Evolutionary conservation across 176 grass and related monocot genomes (phyloP), one percentile per base, ranked within the genome.

Genomic region (Raddia distichophylla): DNA sequence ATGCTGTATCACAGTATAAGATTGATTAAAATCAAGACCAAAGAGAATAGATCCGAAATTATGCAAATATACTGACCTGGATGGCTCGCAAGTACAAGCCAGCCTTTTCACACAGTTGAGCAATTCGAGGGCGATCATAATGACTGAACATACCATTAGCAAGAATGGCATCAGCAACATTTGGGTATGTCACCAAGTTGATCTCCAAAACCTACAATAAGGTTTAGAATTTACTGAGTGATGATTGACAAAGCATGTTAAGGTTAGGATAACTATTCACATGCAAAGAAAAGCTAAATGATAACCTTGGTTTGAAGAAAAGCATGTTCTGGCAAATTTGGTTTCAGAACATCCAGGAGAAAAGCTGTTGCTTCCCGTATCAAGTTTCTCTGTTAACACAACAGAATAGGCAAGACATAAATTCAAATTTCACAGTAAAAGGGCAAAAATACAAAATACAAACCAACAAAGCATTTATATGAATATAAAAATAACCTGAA

Each of bases 101-200:
- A 71, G 82, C 93, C 67, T 99, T 99, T 93, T 99, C 96, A 83
- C 96, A 99, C 59, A 99, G 69, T 70, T 99, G 96, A 88, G 96
- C 96, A 79, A 99, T 86, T n/a, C 96, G 91, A 73, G 96, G 96
- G 32, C 96, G 96, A 46, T 99, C 96, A 37, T 99, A 99, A 76
- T 99, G 96, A 60, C 90, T 99, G 71, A 99, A 99, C 96, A 99
- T 95, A 69, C 96, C 96, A 82, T 99, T 99, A 75, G 96, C 93
- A 85, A 99, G 90, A 65, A 99, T 95, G 75, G 93, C 96, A 93
- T 99, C 96, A 18, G 96, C 96, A 86, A 95, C 96, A 85, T 98
- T 98, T 37, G 95, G 95, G 79, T 95, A 93, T 76, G 95, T 98
- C 67, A 93, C 95, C 85, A 98, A 85, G 84, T 98, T 98, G 61